Base-by-base conservation (phyloP, 768 basidiomycete genomes). In the Pholiota conissans region DNA sequence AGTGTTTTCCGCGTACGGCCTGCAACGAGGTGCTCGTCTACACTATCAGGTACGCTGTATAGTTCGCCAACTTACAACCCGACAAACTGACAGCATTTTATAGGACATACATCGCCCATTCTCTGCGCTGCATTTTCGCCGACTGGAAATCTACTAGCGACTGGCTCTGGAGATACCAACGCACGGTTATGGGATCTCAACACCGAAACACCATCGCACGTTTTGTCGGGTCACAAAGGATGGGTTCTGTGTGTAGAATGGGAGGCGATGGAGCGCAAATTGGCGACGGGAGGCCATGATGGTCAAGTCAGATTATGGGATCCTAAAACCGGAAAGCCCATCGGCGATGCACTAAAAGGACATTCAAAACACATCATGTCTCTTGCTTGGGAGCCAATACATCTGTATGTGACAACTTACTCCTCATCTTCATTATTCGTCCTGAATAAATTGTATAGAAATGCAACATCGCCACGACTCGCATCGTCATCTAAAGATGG, bases 231-330 rank as follows among this genome's bases (percentile, higher is more conserved):
- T 0, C 97, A 99, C 67, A 86, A 86, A 63, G 95, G 95, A 0
- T 98, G 95, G 96, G 94, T 99, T 1, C 80, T 98, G 1, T 98
- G 94, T 64, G 91, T 95, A 4, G 97, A 98, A 67, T 99, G 96
- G 95, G 95, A 98, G 65, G 91, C 91, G 0, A 82, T 91, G 79
- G 95, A 98, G 68, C 77, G 94, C 42, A 89, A 87, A 64, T 74
- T 98, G 13, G 96, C 95, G 0, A 94, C 92, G 3, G 97, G 97
- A 1, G 95, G 95, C 0, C 90, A 98, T 67, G 95, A 99, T 71
- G 91, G 93, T 16, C 90, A 94, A 65, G 92, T 94, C 60, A 79
- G 94, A 50, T 72, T 98, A 57, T 99, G 96, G 97, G 91, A 97
- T 64, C 95, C 94, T 13, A 91, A 89, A 68, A 89, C 89, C 0